phyloP scores from a whole-genome alignment of 2,329 filamentous ascomycete species.

The Chaetoscypha palmicola region DNA sequence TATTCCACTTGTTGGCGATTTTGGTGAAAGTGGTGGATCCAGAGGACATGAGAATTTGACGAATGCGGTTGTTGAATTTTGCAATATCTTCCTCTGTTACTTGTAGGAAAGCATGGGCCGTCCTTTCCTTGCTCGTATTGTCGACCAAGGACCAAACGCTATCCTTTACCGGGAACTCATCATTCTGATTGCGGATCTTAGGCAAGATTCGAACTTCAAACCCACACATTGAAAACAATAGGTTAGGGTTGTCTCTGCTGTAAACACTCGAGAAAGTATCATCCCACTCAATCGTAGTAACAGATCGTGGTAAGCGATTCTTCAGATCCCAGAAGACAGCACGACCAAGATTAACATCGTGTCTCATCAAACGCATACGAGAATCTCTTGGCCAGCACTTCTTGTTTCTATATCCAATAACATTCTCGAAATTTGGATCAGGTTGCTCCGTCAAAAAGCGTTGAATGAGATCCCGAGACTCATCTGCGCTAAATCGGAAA shows the following conservation, averaged over 20 bases:
- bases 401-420: slow-evolving; percentile 98
- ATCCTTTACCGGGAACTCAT: slow-evolving; percentile 95
- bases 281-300: slow-evolving; percentile 98
- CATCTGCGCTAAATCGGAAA: slow-evolving; percentile 85
- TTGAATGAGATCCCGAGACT: slow-evolving; percentile 92
- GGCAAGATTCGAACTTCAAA: slow-evolving; percentile 96
- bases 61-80: slow-evolving; percentile 98
- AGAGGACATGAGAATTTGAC: slow-evolving; percentile 98
- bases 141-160: slow-evolving; percentile 97
- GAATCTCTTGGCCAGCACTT: slow-evolving; percentile 99
- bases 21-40: slow-evolving; percentile 99
- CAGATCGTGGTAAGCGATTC: slow-evolving; percentile 86
- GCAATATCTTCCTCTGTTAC: slow-evolving; percentile 97
- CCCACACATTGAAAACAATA: slow-evolving; percentile 95
- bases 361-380: slow-evolving; percentile 95
- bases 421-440: slow-evolving; percentile 98
- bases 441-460: slow-evolving; percentile 97
- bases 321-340: slow-evolving; percentile 99
- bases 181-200: slow-evolving; percentile 89
- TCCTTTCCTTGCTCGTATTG: slow-evolving; percentile 93
- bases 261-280: slow-evolving; percentile 98
- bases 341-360: slow-evolving; percentile 94
- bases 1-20: slow-evolving; percentile 99
- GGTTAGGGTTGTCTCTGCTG: slow-evolving; percentile 93
- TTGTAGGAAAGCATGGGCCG: slow-evolving; percentile 93